A percentile compares a stretch with the other conserved stretches of the same genome.
Conservation (phyloP, 1,284 basidiomycete species). For the Cutaneotrichosporon cutaneum region DNA sequence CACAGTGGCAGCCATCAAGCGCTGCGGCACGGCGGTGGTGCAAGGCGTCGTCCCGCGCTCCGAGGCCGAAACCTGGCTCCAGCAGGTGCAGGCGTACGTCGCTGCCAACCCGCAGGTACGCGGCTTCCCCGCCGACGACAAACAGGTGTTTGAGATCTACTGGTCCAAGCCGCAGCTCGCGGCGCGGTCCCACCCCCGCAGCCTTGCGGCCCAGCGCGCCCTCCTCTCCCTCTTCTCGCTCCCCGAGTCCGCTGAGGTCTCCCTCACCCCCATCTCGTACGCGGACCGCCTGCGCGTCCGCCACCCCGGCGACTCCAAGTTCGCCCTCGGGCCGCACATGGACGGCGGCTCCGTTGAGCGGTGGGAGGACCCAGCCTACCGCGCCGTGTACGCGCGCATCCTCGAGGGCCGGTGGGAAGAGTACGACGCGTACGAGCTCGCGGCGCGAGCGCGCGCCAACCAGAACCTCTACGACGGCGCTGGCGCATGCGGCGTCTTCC, state of each 20-base stretch:
- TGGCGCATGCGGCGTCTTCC: slow-evolving; percentile 64
- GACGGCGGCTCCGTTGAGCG: slow-evolving; percentile 73
- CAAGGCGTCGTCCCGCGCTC: slow-evolving; percentile 61
- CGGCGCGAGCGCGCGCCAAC: slow-evolving; percentile 35
- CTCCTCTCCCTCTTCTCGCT: slow-evolving; percentile 64
- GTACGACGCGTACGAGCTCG: slow-evolving; percentile 49
- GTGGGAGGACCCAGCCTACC: slow-evolving; percentile 70
- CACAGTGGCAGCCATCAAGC: slow-evolving; percentile 58
- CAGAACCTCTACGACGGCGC: slow-evolving; percentile 50
- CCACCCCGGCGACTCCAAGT: slow-evolving; percentile 67
- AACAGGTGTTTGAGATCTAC: slow-evolving; percentile 72
- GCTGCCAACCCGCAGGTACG: slow-evolving; percentile 55
- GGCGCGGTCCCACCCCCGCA: slow-evolving; percentile 71
- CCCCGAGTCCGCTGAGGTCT: slow-evolving; percentile 56
- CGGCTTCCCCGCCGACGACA: slow-evolving; percentile 67
- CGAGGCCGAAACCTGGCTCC: slow-evolving; percentile 64
- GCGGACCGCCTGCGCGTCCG: slow-evolving; percentile 74
- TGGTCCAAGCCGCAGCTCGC: slow-evolving; percentile 64
- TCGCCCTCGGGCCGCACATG: slow-evolving; percentile 70
- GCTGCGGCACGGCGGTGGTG: slow-evolving; percentile 63
- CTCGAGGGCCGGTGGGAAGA: slow-evolving; percentile 62
- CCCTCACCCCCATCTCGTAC: slow-evolving; percentile 66
- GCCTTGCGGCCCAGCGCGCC: slow-evolving; percentile 59
- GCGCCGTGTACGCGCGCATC: slow-evolving; percentile 62
- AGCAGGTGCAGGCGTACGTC: slow-evolving; percentile 61